Conservation (phyloP, 495 filamentous ascomycete genomes). For the Tuber borchii region DNA sequence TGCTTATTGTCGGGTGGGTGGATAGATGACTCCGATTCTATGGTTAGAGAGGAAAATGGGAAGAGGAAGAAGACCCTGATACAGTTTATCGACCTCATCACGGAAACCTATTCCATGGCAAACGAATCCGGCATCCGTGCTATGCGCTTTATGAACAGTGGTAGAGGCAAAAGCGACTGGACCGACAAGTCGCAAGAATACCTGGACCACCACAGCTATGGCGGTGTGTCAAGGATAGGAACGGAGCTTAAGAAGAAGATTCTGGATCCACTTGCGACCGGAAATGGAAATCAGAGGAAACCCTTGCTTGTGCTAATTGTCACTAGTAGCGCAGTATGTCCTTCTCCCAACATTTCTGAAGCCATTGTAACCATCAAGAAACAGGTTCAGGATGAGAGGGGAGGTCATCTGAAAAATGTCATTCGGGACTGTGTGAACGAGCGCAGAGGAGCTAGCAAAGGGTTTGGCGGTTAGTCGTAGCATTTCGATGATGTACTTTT, state of each 20-base stretch:
- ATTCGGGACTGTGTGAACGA: no score
- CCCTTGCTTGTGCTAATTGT: slow-evolving; percentile 18
- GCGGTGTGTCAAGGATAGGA: no score
- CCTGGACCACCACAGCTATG: no score
- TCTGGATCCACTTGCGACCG: no score
- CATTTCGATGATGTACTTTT: neutral
- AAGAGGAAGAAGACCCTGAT: slow-evolving; percentile 56
- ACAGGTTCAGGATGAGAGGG: slow-evolving; percentile 50
- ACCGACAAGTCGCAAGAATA: no score
- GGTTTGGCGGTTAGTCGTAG: neutral
- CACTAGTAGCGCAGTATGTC: neutral
- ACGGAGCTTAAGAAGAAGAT: no score
- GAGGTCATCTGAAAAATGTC: no score
- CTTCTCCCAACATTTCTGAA: neutral
- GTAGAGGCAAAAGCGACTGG: no score
- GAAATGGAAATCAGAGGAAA: neutral
- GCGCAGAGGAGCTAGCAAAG: neutral
- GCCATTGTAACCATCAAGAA: neutral
- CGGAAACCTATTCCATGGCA: no score
- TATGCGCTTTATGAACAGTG: no score
- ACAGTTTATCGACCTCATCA: slow-evolving; percentile 46
- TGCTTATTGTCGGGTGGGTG: no score
- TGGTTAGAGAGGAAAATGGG: slow-evolving; percentile 54
- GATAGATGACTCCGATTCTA: slow-evolving; percentile 61
- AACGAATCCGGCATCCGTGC: neutral